Conservation (phyloP, 179 eudicot genomes). For the Patellifolia procumbens region DNA sequence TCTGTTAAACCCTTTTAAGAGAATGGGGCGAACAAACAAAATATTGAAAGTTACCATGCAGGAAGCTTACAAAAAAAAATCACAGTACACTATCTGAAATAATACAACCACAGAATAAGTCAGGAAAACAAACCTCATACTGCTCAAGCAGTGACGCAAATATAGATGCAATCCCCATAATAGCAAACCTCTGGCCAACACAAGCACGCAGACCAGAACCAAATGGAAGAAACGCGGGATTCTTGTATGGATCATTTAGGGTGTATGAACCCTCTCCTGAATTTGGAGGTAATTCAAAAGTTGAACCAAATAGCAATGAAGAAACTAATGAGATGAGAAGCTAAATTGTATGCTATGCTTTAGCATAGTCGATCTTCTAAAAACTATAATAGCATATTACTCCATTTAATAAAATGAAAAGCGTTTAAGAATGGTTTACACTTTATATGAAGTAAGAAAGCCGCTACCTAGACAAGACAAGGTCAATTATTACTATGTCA, state of each 20-base stretch:
- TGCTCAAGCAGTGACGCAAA: constrained; percentile 51
- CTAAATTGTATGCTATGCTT: neutral
- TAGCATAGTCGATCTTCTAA: neutral
- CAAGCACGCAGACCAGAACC: constrained; percentile 61
- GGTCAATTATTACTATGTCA: neutral
- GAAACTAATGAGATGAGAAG: neutral
- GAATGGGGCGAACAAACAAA: neutral
- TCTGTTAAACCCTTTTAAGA: neutral
- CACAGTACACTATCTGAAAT: neutral
- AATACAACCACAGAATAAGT: constrained; percentile 3
- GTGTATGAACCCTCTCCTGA: constrained; percentile 30
- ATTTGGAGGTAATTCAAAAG: constrained; percentile 28
- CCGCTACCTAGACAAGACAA: neutral
- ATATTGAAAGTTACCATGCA: neutral
- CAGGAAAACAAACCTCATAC: constrained; percentile 44
- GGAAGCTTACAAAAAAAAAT: neutral
- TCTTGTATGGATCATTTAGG: constrained; percentile 37
- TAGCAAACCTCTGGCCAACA: constrained; percentile 49
- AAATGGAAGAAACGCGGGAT: constrained; percentile 51
- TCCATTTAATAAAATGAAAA: neutral
- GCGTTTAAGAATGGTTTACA: too few species aligned
- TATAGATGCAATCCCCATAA: constrained; percentile 48
- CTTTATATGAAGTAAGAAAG: too few species aligned
- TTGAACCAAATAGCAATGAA: constrained; percentile 5
- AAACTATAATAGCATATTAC: neutral